Conservation (phyloP, 73 alveolate genomes). For the Symbiodinium pilosum region DNA sequence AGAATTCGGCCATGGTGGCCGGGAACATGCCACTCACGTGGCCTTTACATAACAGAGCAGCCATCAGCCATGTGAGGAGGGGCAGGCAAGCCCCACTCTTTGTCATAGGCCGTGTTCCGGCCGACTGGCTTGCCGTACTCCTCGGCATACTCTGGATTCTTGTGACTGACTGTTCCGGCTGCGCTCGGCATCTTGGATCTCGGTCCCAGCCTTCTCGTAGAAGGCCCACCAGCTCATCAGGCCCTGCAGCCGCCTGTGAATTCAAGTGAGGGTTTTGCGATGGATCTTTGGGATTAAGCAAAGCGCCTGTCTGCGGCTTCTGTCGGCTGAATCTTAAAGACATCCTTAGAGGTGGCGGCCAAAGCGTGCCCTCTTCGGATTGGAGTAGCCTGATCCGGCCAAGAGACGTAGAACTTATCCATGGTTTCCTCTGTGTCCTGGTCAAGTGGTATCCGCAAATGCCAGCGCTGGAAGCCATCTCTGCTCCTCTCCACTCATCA, state of each 20-base stretch:
- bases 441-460: background rate
- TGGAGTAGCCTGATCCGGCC: too few relatives aligned
- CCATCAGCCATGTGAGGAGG: slow-evolving; percentile 41
- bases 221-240: slow-evolving; percentile 87
- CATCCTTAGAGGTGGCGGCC: slow-evolving; percentile 42
- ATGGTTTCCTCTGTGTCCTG: slow-evolving; percentile 67
- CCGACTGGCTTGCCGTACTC: slow-evolving; percentile 72
- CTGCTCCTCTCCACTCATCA: slow-evolving; percentile 64
- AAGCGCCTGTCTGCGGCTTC: slow-evolving; percentile 66
- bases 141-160: background rate
- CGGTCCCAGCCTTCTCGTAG: slow-evolving; percentile 52
- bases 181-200: background rate
- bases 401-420: slow-evolving; percentile 79
- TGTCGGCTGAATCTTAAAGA: slow-evolving; percentile 74
- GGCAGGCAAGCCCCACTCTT: slow-evolving; percentile 66
- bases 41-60: slow-evolving; percentile 50
- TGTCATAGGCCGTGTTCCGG: slow-evolving; percentile 61
- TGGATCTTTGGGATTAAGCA: background rate
- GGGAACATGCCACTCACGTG: background rate
- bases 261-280: background rate
- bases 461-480: background rate
- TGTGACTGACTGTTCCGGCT: too few relatives aligned
- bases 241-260: slow-evolving; percentile 44
- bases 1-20: background rate
- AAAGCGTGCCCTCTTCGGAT: too few relatives aligned